These are phyloP conservation scores for Moringa oleifera DNA, from an alignment of 345 rosid genomes.

Conservation along the genomic window DNA sequence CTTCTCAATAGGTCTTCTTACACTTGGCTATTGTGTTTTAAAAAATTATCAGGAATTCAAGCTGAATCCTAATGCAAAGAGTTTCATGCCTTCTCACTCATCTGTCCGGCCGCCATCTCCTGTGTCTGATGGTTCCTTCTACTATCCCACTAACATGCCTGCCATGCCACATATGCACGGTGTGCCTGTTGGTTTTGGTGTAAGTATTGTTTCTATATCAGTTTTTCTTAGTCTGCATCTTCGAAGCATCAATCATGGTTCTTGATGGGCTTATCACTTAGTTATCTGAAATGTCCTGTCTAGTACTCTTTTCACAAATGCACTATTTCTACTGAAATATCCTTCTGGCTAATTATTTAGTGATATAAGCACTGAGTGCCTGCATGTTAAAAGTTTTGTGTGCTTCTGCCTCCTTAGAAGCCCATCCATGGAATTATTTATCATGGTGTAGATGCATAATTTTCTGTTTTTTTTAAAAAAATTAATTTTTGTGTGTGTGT, in stretches of 20 bases:
- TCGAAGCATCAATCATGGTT: background rate
- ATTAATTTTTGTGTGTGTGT: too few relatives aligned
- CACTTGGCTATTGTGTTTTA: background rate
- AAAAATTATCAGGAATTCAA: constrained; percentile 70
- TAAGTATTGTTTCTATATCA: constrained; percentile 24
- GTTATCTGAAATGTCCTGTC: background rate
- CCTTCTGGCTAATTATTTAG: background rate
- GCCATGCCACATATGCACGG: constrained; percentile 61
- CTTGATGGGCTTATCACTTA: background rate
- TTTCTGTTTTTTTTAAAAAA: too few relatives aligned
- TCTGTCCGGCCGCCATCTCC: constrained; percentile 61
- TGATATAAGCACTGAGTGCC: background rate
- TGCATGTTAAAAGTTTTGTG: too few relatives aligned
- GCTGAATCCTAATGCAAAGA: constrained; percentile 90
- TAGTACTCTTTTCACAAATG: background rate
- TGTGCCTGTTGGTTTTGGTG: constrained; percentile 71
- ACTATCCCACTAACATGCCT: constrained; percentile 44
- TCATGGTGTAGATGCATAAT: too few relatives aligned
- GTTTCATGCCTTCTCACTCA: constrained; percentile 58
- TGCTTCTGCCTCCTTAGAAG: too few relatives aligned
- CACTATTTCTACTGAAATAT: background rate
- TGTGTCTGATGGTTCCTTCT: constrained; percentile 56
- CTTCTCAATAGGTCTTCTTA: background rate
- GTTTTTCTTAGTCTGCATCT: too few relatives aligned
- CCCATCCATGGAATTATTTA: too few relatives aligned